Evolutionary conservation across 257 asterid species (phyloP).

Genomic region (Penstemon eatonii): DNA sequence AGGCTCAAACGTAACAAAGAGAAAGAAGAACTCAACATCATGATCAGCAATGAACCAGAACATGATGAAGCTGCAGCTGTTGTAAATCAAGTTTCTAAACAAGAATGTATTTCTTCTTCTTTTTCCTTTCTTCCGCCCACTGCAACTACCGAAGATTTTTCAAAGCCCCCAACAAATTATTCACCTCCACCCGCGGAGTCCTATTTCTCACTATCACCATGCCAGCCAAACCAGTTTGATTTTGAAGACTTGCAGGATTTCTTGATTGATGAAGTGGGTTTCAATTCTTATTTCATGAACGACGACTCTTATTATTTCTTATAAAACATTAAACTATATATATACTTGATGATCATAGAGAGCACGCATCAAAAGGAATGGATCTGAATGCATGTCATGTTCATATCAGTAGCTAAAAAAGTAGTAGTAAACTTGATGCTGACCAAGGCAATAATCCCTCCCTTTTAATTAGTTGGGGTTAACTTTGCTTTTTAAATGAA

Average conservation of each 20-base stretch:
- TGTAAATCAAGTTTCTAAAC: conserved; percentile 28
- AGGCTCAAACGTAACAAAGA: conserved; percentile 31
- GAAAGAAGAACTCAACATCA: conserved; percentile 12
- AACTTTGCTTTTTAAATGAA: too few relatives aligned
- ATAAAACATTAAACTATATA: not conserved
- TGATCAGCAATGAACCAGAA: conserved; percentile 18
- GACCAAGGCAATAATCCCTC: too few relatives aligned
- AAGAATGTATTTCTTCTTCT: conserved; percentile 34
- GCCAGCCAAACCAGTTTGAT: conserved; percentile 37
- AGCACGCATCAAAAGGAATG: too few relatives aligned
- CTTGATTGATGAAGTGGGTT: conserved; percentile 36
- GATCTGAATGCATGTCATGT: too few relatives aligned
- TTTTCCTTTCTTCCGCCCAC: conserved; percentile 45
- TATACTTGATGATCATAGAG: too few relatives aligned
- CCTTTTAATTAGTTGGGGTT: too few relatives aligned
- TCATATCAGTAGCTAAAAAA: too few relatives aligned
- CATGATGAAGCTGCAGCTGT: conserved; percentile 19
- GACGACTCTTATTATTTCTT: conserved; percentile 37
- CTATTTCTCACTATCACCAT: conserved; percentile 37
- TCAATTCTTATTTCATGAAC: conserved; percentile 34
- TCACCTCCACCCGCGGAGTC: conserved; percentile 52
- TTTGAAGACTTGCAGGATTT: conserved; percentile 39
- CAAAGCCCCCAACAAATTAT: conserved; percentile 6
- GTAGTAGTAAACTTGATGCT: too few relatives aligned
- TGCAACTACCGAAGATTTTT: conserved; percentile 13